Conservation (phyloP, 345 rosid genomes). For the Brassica carinata region DNA sequence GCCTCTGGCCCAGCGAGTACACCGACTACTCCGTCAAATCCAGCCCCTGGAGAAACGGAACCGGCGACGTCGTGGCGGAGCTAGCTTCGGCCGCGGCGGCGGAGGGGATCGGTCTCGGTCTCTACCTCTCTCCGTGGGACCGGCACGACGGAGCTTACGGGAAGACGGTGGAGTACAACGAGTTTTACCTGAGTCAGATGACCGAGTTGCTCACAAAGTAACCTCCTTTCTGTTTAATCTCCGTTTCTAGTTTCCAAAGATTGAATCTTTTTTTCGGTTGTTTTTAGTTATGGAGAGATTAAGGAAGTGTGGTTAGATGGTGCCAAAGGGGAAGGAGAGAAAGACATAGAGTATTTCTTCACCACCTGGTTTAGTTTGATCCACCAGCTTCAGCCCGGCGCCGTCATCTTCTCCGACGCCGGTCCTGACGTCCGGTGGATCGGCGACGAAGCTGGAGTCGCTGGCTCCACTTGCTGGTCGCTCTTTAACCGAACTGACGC, state of each 20-base stretch:
- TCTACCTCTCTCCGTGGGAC: constrained; percentile 95
- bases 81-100: constrained; percentile 62
- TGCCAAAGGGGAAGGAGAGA: constrained; percentile 78
- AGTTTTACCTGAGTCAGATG: constrained; percentile 86
- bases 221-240: constrained; percentile 10
- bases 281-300: constrained; percentile 80
- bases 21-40: constrained; percentile 78
- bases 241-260: neutral
- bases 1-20: constrained; percentile 80
- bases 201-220: constrained; percentile 80
- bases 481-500: constrained; percentile 66
- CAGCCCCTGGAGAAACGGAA: constrained; percentile 63
- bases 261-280: neutral
- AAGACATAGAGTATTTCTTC: constrained; percentile 75
- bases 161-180: constrained; percentile 79
- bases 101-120: constrained; percentile 62
- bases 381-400: constrained; percentile 72
- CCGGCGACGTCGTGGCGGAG: constrained; percentile 74
- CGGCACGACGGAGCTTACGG: constrained; percentile 75
- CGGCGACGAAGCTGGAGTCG: constrained; percentile 78
- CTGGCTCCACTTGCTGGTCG: constrained; percentile 84
- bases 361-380: constrained; percentile 80
- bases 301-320: constrained; percentile 84
- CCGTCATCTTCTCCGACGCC: constrained; percentile 81
- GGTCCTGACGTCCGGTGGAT: constrained; percentile 85